Conservation (phyloP, 805 yeast genomes). For the Spencermartinsiella europaea region DNA sequence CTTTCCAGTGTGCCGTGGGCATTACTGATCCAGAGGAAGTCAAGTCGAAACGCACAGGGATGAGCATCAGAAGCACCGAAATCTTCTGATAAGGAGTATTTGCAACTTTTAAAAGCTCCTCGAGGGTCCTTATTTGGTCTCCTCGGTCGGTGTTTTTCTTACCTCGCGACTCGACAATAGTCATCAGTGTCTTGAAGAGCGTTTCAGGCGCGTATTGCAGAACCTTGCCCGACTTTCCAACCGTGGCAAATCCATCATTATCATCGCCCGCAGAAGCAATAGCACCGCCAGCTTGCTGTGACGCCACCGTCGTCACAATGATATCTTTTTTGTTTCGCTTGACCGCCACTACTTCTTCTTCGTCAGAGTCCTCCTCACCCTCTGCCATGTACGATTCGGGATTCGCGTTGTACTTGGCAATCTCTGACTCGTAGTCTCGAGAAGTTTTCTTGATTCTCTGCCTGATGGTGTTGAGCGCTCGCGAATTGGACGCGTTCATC, state of each 20-base stretch:
- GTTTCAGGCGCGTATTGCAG: constrained; percentile 36
- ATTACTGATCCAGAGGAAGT: constrained; percentile 61
- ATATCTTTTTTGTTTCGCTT: constrained; percentile 29
- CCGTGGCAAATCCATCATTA: constrained; percentile 35
- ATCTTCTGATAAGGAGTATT: constrained; percentile 70
- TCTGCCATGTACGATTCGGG: constrained; percentile 64
- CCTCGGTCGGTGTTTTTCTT: constrained; percentile 83
- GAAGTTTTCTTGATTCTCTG: constrained; percentile 81
- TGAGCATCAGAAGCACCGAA: constrained; percentile 68
- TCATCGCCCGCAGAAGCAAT: constrained; percentile 34
- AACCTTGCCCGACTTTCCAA: constrained; percentile 37
- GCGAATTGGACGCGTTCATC: constrained; percentile 74
- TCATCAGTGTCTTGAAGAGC: constrained; percentile 67
- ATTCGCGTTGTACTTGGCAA: constrained; percentile 56
- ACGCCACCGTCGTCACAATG: constrained; percentile 29
- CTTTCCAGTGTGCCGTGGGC: constrained; percentile 78
- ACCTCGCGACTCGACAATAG: constrained; percentile 86
- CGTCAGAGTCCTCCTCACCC: constrained; percentile 8
- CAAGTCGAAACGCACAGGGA: constrained; percentile 85
- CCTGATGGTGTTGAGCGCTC: constrained; percentile 79
- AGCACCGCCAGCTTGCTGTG: constrained; percentile 28
- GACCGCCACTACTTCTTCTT: constrained; percentile 25
- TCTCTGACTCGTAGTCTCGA: constrained; percentile 59
- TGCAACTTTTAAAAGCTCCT: constrained; percentile 47
- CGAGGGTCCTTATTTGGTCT: constrained; percentile 72